These are phyloP conservation scores for Mortierella sp. DNA, from an alignment of 371 early-diverging fungal genomes.

Conservation along the genomic window DNA sequence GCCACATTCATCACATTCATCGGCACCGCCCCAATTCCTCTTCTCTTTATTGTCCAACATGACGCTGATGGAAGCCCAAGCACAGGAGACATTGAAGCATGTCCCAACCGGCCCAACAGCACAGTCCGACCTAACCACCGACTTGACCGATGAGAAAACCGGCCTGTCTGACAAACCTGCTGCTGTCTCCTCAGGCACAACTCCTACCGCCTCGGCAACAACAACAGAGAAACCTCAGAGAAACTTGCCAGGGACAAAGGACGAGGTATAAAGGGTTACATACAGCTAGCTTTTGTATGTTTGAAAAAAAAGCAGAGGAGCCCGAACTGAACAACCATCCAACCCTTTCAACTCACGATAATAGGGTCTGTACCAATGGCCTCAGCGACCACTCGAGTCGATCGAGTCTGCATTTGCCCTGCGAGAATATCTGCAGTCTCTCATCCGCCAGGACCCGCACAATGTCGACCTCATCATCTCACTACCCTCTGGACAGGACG, in stretches of 20 bases:
- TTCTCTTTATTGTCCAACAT: conserved; percentile 1
- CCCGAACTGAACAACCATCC: neutral
- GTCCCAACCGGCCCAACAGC: conserved; percentile 7
- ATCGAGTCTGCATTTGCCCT: conserved; percentile 83
- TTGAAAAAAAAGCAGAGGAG: neutral
- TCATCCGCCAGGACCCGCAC: conserved; percentile 76
- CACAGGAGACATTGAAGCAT: conserved; percentile 28
- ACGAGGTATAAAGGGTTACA: conserved; percentile 31
- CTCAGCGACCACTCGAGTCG: conserved; percentile 68
- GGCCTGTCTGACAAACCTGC: neutral
- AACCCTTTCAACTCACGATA: neutral
- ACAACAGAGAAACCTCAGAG: conserved; percentile 25
- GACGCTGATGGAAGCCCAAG: conserved; percentile 48
- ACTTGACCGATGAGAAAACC: neutral
- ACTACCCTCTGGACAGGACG: conserved; percentile 78
- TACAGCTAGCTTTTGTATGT: too few species aligned
- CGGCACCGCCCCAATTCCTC: neutral
- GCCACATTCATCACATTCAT: neutral
- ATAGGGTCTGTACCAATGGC: conserved; percentile 72
- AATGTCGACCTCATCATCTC: conserved; percentile 73
- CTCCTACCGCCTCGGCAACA: neutral
- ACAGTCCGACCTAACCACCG: neutral
- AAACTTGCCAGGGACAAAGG: conserved; percentile 57
- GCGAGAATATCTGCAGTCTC: conserved; percentile 88
- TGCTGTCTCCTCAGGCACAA: conserved; percentile 2